Evolutionary conservation across 73 alveolate species (phyloP), one percentile per base, ranked within the genome.

Genomic region (Paramecium octaurelia): DNA sequence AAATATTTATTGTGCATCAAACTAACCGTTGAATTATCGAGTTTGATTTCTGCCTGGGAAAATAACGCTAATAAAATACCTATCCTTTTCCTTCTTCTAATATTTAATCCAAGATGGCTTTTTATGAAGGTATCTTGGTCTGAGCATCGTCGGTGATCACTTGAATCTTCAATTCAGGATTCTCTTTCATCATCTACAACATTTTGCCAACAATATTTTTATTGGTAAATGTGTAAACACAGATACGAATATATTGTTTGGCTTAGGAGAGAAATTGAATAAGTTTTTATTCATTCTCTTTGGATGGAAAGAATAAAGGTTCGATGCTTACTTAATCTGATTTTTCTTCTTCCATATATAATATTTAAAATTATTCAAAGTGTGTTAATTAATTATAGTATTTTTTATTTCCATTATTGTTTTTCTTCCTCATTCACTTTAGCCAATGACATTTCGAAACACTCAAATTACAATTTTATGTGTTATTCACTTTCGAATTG

Each of bases 1-100:
- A 96, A 98, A 93, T 96, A 98, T 91, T 98, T 98, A 91, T 98
- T 94, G 85, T 98, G 99, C 99, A 98, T 98, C 92, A 97, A 99
- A 93, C 83, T 96, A 94, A 87, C 95, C 2, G 94, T 96, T 68
- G 92, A 92, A 90, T 94, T 70, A 92, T 98, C 99, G n/a, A 98
- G 96, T 93, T 97, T 97, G 76, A 96, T 91, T 97, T 97, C 57
- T 97, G 93, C 29, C 99, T 98, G n/a, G 58, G 86, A 12, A 93
- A 97, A 70, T 97, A 93, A 92, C 68, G 92, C 85, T 93, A 93
- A 38, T 97, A 36, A 48, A 88, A 97, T 99, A 76, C 96, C 77
- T 24, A 99, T 98, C 85, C 58, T 42, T 85, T 96, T 70, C 93
- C 97, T 95, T 92, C 95, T 89, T 87, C 99, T 43, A 80, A 11